Conservation (phyloP, 176 grass and related monocot species). For the Dactylis glomerata region DNA sequence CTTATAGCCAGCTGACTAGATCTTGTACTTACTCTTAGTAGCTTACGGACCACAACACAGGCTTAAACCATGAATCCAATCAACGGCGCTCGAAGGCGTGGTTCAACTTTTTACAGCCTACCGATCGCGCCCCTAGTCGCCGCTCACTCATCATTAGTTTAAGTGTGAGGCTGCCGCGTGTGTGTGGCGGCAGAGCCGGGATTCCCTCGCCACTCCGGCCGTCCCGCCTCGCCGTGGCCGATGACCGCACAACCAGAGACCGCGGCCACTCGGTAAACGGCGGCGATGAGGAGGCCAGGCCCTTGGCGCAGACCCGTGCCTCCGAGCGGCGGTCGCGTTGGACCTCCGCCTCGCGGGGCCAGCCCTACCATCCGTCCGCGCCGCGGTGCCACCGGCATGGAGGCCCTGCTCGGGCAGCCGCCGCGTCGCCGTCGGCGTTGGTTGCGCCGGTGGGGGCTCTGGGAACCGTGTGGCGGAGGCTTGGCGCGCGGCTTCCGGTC, state of each 20-base stretch:
- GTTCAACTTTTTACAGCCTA: too few relatives aligned
- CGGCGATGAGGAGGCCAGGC: not conserved
- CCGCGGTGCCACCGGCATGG: not conserved
- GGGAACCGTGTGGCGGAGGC: not conserved
- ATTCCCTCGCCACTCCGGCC: not conserved
- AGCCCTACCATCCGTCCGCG: not conserved
- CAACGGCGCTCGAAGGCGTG: too few relatives aligned
- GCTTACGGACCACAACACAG: too few relatives aligned
- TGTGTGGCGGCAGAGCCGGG: not conserved
- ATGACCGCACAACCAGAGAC: slow-evolving; percentile 10
- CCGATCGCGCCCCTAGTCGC: too few relatives aligned
- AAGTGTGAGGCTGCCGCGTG: slow-evolving; percentile 10
- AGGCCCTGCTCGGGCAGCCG: not conserved
- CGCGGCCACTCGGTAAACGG: not conserved
- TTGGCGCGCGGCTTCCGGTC: not conserved
- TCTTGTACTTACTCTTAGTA: too few relatives aligned
- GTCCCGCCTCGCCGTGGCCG: not conserved
- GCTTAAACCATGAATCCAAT: too few relatives aligned
- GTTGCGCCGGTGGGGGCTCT: not conserved
- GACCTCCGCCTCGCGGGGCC: not conserved
- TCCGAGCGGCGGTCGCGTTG: not conserved
- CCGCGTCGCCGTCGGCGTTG: not conserved
- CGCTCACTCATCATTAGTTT: slow-evolving; percentile 20
- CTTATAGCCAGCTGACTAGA: too few relatives aligned
- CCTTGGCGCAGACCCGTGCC: not conserved